These are phyloP conservation scores for Aegilops sharonensis DNA, from an alignment of 176 grass and related monocot genomes.

Conservation along the genomic window DNA sequence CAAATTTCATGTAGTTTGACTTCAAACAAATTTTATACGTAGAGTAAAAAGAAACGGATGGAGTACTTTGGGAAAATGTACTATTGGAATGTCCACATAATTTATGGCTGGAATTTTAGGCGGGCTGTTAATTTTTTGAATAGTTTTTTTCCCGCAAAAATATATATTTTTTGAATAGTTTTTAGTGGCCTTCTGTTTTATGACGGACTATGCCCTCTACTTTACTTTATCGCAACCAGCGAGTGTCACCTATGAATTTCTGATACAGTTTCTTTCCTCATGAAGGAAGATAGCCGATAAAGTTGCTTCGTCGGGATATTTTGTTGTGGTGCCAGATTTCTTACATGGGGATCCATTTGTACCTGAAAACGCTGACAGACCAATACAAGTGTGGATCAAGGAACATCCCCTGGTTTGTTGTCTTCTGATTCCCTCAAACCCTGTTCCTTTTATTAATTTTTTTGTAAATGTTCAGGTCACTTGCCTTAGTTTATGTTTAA, in stretches of 20 bases:
- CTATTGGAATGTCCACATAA: neutral
- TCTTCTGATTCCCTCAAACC: neutral
- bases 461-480: neutral
- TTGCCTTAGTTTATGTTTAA: neutral
- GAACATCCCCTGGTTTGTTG: constrained; percentile 52
- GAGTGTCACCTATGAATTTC: neutral
- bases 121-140: neutral
- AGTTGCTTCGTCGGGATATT: constrained; percentile 58
- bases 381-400: constrained; percentile 48
- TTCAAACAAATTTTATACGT: no score
- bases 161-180: no score
- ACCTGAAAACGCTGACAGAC: constrained; percentile 45
- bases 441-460: neutral
- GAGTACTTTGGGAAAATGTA: neutral
- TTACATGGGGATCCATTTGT: constrained; percentile 54
- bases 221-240: neutral
- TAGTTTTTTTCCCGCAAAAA: no score
- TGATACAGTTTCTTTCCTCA: neutral
- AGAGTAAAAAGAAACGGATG: no score
- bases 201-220: neutral
- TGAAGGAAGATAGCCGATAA: constrained; percentile 81
- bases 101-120: neutral
- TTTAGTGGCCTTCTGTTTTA: neutral
- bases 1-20: no score
- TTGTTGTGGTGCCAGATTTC: constrained; percentile 79